Percentiles rank a stretch among this genome's conserved stretches.
These are phyloP conservation scores for Sclerotinia borealis DNA, from an alignment of 2,329 filamentous ascomycete genomes.

Conservation along the genomic window DNA sequence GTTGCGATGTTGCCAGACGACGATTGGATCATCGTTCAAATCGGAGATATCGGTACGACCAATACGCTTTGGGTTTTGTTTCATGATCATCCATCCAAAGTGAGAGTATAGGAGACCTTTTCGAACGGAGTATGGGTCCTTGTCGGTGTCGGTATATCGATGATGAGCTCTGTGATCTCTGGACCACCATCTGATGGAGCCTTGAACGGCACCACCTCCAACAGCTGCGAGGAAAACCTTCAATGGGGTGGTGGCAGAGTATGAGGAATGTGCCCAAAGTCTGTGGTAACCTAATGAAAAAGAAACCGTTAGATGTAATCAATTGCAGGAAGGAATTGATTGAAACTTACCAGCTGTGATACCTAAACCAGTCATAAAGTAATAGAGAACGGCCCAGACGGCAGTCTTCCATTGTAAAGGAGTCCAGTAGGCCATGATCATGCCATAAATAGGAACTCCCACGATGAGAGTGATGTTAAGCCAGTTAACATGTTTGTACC, in stretches of 20 bases:
- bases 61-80: conserved; percentile 85
- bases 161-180: conserved; percentile 83
- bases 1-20: conserved; percentile 83
- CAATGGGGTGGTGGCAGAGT: conserved; percentile 69
- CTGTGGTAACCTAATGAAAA: conserved; percentile 61
- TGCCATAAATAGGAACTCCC: conserved; percentile 67
- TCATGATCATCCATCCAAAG: conserved; percentile 88
- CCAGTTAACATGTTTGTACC: conserved; percentile 93
- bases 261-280: conserved; percentile 81
- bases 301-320: neutral
- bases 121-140: conserved; percentile 85
- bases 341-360: conserved; percentile 63
- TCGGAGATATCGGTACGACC: conserved; percentile 85
- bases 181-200: conserved; percentile 85
- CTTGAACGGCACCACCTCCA: conserved; percentile 77
- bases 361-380: conserved; percentile 77
- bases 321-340: neutral
- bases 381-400: conserved; percentile 69
- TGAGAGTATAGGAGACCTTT: conserved; percentile 82
- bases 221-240: conserved; percentile 77
- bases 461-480: conserved; percentile 79
- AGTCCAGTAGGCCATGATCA: conserved; percentile 71
- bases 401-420: conserved; percentile 67
- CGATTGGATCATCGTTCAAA: conserved; percentile 77
- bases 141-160: conserved; percentile 87